phyloP scores from a whole-genome alignment of 192 early-diverging fungal species.

The Backusella morwellensis region DNA sequence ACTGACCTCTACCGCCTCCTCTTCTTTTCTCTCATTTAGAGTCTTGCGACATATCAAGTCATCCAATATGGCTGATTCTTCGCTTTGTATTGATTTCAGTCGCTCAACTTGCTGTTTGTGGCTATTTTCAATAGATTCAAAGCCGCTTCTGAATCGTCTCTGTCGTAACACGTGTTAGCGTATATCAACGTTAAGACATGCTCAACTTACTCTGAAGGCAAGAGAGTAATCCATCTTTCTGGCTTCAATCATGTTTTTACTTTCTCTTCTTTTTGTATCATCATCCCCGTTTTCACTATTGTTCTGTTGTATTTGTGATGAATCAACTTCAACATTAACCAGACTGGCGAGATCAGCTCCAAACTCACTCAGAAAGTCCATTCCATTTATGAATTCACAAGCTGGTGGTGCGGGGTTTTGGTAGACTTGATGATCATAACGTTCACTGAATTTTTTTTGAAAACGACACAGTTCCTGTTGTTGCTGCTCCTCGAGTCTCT shows the following conservation, averaged over 20 bases:
- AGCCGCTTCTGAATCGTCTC: background rate
- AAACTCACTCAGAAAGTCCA: background rate
- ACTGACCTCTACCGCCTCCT: background rate
- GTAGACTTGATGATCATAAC: constrained; percentile 3
- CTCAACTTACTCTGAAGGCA: background rate
- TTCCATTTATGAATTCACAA: constrained; percentile 1
- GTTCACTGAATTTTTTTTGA: background rate
- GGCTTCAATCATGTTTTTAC: background rate
- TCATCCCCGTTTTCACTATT: background rate
- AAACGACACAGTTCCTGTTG: background rate
- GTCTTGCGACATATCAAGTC: background rate
- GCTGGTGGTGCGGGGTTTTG: background rate
- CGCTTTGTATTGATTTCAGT: background rate
- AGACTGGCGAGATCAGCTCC: background rate
- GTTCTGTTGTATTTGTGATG: background rate
- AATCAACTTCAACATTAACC: background rate
- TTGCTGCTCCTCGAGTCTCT: background rate
- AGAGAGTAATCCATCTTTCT: background rate
- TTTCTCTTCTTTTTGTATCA: background rate
- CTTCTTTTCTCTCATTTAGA: background rate
- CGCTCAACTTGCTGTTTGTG: background rate
- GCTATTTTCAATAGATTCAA: background rate
- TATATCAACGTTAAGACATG: background rate
- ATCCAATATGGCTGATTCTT: background rate
- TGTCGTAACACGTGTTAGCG: background rate